Evolutionary conservation across 495 filamentous ascomycete genomes (phyloP).

Genomic region (Lepraria neglecta): DNA sequence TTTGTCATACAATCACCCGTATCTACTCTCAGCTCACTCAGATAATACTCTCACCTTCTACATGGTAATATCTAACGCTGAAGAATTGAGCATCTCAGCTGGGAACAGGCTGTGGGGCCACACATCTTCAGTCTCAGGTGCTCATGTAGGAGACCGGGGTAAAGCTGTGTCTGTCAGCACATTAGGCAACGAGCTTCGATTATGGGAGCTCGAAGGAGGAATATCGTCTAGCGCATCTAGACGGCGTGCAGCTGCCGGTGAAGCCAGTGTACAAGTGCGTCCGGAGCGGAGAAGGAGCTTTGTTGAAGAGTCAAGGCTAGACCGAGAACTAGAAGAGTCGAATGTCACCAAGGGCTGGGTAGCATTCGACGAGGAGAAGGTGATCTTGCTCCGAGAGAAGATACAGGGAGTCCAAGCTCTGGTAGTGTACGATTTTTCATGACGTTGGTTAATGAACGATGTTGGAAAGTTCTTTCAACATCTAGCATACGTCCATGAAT

Average conservation of each 20-base stretch:
- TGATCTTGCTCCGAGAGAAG: constrained; percentile 75
- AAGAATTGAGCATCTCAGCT: constrained; percentile 59
- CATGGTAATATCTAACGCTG: constrained; percentile 67
- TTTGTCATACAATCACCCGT: constrained; percentile 84
- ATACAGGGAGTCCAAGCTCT: constrained; percentile 61
- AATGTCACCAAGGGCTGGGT: constrained; percentile 57
- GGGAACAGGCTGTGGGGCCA: constrained; percentile 87
- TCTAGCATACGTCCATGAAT: no score
- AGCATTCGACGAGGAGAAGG: constrained; percentile 90
- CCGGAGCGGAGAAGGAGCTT: constrained; percentile 31
- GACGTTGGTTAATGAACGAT: constrained; percentile 17
- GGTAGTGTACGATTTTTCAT: constrained; percentile 90
- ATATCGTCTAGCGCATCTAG: constrained; percentile 43
- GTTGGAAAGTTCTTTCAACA: neutral
- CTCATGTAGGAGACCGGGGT: constrained; percentile 77
- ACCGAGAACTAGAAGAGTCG: constrained; percentile 31
- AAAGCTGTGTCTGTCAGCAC: constrained; percentile 85
- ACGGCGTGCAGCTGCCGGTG: constrained; percentile 34
- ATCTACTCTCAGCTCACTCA: constrained; percentile 77
- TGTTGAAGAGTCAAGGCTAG: constrained; percentile 10
- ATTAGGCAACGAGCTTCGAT: constrained; percentile 75
- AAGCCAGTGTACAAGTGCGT: constrained; percentile 51
- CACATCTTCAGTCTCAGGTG: constrained; percentile 81
- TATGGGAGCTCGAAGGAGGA: constrained; percentile 89
- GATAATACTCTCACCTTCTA: constrained; percentile 92